Conservation (phyloP, 139 green algal genomes). For the Tetradesmus obliquus region DNA sequence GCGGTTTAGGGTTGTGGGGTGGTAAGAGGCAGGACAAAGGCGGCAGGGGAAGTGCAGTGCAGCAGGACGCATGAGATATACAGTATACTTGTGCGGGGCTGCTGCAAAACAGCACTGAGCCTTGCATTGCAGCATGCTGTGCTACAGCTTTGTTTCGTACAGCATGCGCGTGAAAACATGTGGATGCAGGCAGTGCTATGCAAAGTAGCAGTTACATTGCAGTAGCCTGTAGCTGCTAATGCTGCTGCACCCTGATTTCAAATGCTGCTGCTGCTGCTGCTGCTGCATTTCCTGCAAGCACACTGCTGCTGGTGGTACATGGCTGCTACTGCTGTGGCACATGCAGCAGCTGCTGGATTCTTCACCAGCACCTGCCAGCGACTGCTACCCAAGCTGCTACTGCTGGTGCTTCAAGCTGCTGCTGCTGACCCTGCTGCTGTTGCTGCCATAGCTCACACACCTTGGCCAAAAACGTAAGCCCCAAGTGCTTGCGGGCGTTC, state of each 20-base stretch:
- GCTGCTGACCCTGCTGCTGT: background rate
- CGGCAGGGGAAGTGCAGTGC: background rate
- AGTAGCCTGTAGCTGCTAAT: background rate
- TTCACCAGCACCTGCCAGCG: background rate
- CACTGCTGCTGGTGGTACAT: background rate
- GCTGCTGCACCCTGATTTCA: background rate
- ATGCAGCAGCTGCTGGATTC: background rate
- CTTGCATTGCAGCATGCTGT: background rate
- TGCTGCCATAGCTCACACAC: background rate
- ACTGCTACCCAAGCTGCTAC: background rate
- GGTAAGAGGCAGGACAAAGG: background rate
- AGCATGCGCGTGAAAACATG: too few species aligned
- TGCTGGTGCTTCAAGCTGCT: background rate
- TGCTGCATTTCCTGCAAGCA: background rate
- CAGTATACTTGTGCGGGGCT: background rate
- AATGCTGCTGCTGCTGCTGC: background rate
- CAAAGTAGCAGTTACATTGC: background rate
- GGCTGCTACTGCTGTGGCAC: background rate
- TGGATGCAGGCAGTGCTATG: background rate
- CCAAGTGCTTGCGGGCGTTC: background rate
- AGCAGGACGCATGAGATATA: background rate
- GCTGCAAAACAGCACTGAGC: background rate
- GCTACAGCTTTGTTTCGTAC: background rate
- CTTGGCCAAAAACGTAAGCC: conserved; percentile 44
- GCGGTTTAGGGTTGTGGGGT: background rate